These are phyloP conservation scores for Rhodocollybia butyracea DNA, from an alignment of 768 basidiomycete species.

Conservation along the genomic window DNA sequence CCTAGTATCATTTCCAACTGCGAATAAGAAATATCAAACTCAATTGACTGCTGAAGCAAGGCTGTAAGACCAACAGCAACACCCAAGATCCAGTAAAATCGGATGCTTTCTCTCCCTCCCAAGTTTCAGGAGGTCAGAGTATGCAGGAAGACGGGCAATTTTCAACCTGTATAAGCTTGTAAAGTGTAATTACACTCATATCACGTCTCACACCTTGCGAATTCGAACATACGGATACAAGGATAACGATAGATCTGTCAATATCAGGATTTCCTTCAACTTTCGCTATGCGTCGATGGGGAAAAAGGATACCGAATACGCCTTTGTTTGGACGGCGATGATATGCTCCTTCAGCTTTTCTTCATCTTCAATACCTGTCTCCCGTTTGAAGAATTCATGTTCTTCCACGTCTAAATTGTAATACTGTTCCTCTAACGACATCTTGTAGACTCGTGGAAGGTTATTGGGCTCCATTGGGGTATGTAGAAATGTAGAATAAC, in stretches of 20 bases:
- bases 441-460: neutral
- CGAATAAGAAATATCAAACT: neutral
- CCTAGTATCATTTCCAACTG: slow-evolving; percentile 41
- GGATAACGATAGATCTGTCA: slow-evolving; percentile 30
- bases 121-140: slow-evolving; percentile 27
- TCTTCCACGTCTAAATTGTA: slow-evolving; percentile 10
- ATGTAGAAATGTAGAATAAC: too few relatives aligned
- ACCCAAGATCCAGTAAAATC: slow-evolving; percentile 39
- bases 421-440: neutral
- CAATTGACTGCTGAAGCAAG: neutral
- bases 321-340: slow-evolving; percentile 32
- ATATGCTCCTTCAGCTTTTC: slow-evolving; percentile 37
- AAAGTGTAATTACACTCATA: too few relatives aligned
- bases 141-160: slow-evolving; percentile 31
- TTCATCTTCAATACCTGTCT: slow-evolving; percentile 35
- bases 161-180: slow-evolving; percentile 17
- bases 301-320: slow-evolving; percentile 22
- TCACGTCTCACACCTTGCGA: neutral
- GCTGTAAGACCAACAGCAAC: slow-evolving; percentile 32
- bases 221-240: slow-evolving; percentile 24
- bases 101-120: slow-evolving; percentile 21
- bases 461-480: too few relatives aligned
- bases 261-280: slow-evolving; percentile 17
- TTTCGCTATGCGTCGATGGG: too few relatives aligned
- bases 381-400: slow-evolving; percentile 29